Base-by-base conservation (phyloP, 2,329 filamentous ascomycete species). In the Fulvia fulva region DNA sequence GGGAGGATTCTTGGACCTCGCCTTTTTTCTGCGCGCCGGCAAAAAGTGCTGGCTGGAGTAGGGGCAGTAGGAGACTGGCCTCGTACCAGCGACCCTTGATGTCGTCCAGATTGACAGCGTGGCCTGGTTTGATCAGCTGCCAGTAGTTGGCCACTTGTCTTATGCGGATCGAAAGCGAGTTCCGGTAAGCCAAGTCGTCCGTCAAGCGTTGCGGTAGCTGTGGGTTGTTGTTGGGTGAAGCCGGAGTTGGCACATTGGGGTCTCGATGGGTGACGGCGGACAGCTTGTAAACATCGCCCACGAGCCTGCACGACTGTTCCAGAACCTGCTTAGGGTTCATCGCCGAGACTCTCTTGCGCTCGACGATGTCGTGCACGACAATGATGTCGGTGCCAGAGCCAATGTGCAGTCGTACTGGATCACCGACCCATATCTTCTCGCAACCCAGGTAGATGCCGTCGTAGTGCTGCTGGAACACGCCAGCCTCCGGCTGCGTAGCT, bases 81-180 rank as follows among this genome's bases (percentile, higher is more conserved):
- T 85, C 83, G 68, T 85, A 86, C 83, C 83, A 86, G 9, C 83
- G 77, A 7, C 83, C 83, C 66, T 83, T 83, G 64, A 85, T 71
- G 43, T 83, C 79, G 16, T 75, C 67, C 7, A 83, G 68, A 2
- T 74, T 70, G 8, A 80, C 55, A 14, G 70, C 72, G 0, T 70
- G 59, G 28, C 72, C 63, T 0, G 63, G 19, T 6, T 58, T 53
- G 2, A 73, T 66, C 37, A 81, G 74, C 46, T 76, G 76, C 77
- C 78, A 81, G 68, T 75, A 79, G 53, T 64, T 68, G 2, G 63
- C 71, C 49, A 51, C 69, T 43, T 47, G 67, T 63, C 73, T 72
- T 9, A 68, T 60, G 9, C 72, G 72, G 25, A 78, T 68, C 16
- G 80, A 77, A 51, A 69, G 66, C 22, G 69, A 68, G 57, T 82